These are phyloP conservation scores for Rhizopogon rudus DNA, from an alignment of 768 basidiomycete genomes.

Conservation along the genomic window DNA sequence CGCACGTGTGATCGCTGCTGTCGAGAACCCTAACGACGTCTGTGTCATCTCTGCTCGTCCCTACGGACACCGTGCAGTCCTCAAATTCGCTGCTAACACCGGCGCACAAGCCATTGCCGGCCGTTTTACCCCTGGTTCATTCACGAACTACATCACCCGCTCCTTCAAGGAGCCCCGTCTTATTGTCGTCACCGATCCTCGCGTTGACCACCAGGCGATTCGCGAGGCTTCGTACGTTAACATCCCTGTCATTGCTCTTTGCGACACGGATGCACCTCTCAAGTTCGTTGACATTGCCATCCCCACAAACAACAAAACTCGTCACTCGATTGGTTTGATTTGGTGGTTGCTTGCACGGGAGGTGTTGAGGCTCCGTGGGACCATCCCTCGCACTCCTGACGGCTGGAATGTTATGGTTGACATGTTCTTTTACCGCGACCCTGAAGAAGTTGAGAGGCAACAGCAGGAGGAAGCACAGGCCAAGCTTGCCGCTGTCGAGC, in stretches of 20 bases:
- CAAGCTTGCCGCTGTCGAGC: slow-evolving; percentile 61
- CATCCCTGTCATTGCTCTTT: slow-evolving; percentile 99
- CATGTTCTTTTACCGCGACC: slow-evolving; percentile 99
- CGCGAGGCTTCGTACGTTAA: slow-evolving; percentile 99
- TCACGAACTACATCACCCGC: slow-evolving; percentile 99
- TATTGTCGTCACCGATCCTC: slow-evolving; percentile 97
- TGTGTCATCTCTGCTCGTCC: slow-evolving; percentile 98
- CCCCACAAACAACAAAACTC: slow-evolving; percentile 99
- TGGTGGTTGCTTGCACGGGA: slow-evolving; percentile 99
- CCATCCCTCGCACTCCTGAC: slow-evolving; percentile 84
- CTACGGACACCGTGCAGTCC: slow-evolving; percentile 98
- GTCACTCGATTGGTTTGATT: slow-evolving; percentile 93
- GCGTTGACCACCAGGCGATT: slow-evolving; percentile 99
- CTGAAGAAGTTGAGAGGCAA: slow-evolving; percentile 98
- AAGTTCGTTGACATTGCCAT: slow-evolving; percentile 98
- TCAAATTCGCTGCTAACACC: slow-evolving; percentile 97
- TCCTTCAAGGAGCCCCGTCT: slow-evolving; percentile 99
- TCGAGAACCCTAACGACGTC: slow-evolving; percentile 98
- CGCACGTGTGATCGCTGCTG: slow-evolving; percentile 93
- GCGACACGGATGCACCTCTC: slow-evolving; percentile 97
- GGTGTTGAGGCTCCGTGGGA: slow-evolving; percentile 92
- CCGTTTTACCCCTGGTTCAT: slow-evolving; percentile 97
- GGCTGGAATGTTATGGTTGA: slow-evolving; percentile 99
- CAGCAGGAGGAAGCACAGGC: slow-evolving; percentile 90
- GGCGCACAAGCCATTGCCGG: slow-evolving; percentile 99